Conservation (phyloP, 192 early-diverging fungal genomes). For the Entomortierella beljakovae region DNA sequence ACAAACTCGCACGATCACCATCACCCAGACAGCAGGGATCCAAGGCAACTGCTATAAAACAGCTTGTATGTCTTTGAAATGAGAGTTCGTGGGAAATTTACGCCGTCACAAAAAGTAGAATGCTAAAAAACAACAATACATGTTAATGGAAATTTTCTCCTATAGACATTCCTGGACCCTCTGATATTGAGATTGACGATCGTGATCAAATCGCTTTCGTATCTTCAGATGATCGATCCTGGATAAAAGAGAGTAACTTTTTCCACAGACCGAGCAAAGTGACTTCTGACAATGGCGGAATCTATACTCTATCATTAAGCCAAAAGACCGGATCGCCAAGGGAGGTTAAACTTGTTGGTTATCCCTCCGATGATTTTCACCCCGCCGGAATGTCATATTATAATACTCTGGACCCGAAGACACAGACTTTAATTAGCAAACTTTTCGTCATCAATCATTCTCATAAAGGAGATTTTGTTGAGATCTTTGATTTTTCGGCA, state of each 20-base stretch:
- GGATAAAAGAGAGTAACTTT: conserved; percentile 33
- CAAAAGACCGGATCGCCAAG: conserved; percentile 29
- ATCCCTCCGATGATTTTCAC: conserved; percentile 36
- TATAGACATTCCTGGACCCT: conserved; percentile 44
- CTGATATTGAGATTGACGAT: conserved; percentile 42
- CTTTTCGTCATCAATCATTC: conserved; percentile 55
- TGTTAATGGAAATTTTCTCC: background rate
- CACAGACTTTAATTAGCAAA: conserved; percentile 14
- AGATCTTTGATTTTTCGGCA: conserved; percentile 45
- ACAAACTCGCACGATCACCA: conserved; percentile 25
- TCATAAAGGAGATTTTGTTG: conserved; percentile 45
- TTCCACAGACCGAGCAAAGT: conserved; percentile 49
- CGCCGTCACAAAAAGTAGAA: background rate
- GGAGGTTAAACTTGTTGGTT: conserved; percentile 16
- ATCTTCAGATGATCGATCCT: conserved; percentile 48
- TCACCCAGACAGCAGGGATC: conserved; percentile 28
- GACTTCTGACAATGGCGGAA: conserved; percentile 36
- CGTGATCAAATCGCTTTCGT: conserved; percentile 41
- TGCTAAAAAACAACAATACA: background rate
- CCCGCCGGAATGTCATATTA: conserved; percentile 50
- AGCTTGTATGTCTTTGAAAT: conserved; percentile 18
- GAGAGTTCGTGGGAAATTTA: background rate
- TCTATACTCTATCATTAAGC: conserved; percentile 32
- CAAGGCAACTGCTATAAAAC: conserved; percentile 48
- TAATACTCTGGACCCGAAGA: conserved; percentile 20